Evolutionary conservation across 345 rosid genomes (phyloP), one percentile per base, ranked within the genome.

Genomic region (Toxicodendron radicans): DNA sequence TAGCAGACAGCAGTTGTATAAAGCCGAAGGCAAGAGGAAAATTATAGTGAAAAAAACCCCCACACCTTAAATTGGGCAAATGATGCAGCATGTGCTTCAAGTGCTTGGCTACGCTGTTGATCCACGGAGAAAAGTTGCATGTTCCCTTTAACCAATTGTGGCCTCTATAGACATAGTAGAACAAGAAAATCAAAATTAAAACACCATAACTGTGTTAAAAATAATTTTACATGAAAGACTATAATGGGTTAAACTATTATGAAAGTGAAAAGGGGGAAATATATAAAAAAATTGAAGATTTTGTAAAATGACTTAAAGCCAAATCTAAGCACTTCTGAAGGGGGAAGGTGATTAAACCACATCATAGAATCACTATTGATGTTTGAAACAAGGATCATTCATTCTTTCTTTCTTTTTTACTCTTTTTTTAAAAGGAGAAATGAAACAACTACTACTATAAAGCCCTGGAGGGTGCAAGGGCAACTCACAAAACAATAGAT

Each of bases 71-170:
- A 88, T 70, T 88, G 91, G 20, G 98, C 98, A 83, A 93, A 95
- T 72, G 99, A 85, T 2, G 99, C 99, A 79, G 99, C 98, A 88
- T 96, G 99, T 43, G 98, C 99, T 82, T 96, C 99, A 77, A 96
- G 95, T 58, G 95, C 94, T 85, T 96, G 99, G 84, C 97, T 96
- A 38, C 97, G 97, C 86, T 96, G 98, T 86, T 95, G 98, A 57
- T 95, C 98, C 70, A 93, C 87, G 35, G 98, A 95, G 80, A 88
- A 91, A 79, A 91, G 97, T 82, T 91, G 98, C 98, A 93, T 91
- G 75, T 88, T 93, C 78, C 98, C 98, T 79, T 91, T 95, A 51
- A 95, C 97, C 76, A 95, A 73, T 89, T 91, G 94, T 71, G 91
- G 89, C 85, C 89, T 86, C 99, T 95, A 75, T 51, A 86, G 81